Evolutionary conservation across 2,329 filamentous ascomycete species (phyloP).

Genomic region (Ascomycota sp.): DNA sequence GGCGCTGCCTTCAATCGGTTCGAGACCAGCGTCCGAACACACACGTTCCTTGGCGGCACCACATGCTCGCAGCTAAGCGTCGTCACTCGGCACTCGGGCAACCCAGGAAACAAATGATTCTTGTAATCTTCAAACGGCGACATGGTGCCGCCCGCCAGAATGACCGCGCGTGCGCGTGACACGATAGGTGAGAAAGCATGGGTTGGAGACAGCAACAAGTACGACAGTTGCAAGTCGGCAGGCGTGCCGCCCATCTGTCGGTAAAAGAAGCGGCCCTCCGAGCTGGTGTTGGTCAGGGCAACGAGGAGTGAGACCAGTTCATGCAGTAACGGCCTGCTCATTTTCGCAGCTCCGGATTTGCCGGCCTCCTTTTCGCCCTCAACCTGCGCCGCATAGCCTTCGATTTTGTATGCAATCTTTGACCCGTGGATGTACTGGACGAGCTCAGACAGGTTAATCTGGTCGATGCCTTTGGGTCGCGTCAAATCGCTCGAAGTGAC

Average conservation of each 20-base stretch:
- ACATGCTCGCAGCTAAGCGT: slow-evolving; percentile 91
- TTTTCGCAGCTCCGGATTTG: slow-evolving; percentile 5
- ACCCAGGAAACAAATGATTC: slow-evolving; percentile 63
- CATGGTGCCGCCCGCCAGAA: slow-evolving; percentile 92
- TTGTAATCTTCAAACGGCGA: slow-evolving; percentile 87
- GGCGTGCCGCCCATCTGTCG: slow-evolving; percentile 20
- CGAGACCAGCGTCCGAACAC: slow-evolving; percentile 49
- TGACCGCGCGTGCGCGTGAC: slow-evolving; percentile 63
- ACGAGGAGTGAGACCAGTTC: slow-evolving; percentile 43
- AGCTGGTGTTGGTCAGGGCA: slow-evolving; percentile 69
- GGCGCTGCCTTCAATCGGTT: slow-evolving; percentile 19
- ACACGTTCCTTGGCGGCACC: slow-evolving; percentile 62
- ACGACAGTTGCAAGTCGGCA: slow-evolving; percentile 45
- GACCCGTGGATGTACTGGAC: slow-evolving; percentile 77
- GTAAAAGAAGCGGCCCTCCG: slow-evolving; percentile 46
- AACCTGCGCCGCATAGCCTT: slow-evolving; percentile 56
- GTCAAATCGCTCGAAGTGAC: slow-evolving; percentile 55
- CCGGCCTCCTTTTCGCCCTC: slow-evolving; percentile 23
- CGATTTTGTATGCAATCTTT: slow-evolving; percentile 83
- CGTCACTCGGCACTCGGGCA: slow-evolving; percentile 40
- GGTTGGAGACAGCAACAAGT: slow-evolving; percentile 77
- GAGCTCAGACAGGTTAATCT: slow-evolving; percentile 84
- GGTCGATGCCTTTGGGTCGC: slow-evolving; percentile 70
- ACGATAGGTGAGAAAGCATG: slow-evolving; percentile 81
- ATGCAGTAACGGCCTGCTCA: slow-evolving; percentile 30